These are phyloP conservation scores for Saturnispora serradocipensis DNA, from an alignment of 805 yeast species.

Conservation along the genomic window DNA sequence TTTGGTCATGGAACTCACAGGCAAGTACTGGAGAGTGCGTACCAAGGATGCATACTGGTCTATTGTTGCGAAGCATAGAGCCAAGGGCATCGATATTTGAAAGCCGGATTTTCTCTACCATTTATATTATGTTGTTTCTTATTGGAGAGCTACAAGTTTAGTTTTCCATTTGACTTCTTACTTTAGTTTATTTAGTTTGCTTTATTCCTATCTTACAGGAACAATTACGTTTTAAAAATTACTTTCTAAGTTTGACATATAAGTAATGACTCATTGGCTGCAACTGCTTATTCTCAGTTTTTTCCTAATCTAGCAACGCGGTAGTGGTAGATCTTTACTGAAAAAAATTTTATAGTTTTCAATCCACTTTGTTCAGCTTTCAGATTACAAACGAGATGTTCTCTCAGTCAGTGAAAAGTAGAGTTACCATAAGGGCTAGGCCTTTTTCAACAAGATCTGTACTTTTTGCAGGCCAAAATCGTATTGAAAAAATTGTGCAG, in stretches of 20 bases:
- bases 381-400: not conserved
- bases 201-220: not conserved
- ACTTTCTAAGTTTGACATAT: slow-evolving; percentile 1
- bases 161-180: not conserved
- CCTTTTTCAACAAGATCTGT: slow-evolving; percentile 1
- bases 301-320: slow-evolving; percentile 9
- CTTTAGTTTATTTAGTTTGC: not conserved
- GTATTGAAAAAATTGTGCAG: slow-evolving; percentile 94
- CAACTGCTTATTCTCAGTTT: not conserved
- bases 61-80: slow-evolving; percentile 22
- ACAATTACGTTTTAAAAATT: not conserved
- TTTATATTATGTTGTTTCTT: not conserved
- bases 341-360: not conserved
- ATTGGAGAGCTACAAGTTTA: not conserved
- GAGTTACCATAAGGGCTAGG: not conserved
- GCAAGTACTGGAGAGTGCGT: slow-evolving; percentile 29
- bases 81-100: slow-evolving; percentile 13
- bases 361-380: not conserved
- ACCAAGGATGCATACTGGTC: slow-evolving; percentile 30
- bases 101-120: not conserved
- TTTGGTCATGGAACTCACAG: slow-evolving; percentile 30
- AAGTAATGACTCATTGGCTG: slow-evolving; percentile 7
- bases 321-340: not conserved
- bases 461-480: slow-evolving; percentile 53
- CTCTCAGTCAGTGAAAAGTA: not conserved